Conservation (phyloP, 352 stramenopile species). For the Saprolegnia parasitica region DNA sequence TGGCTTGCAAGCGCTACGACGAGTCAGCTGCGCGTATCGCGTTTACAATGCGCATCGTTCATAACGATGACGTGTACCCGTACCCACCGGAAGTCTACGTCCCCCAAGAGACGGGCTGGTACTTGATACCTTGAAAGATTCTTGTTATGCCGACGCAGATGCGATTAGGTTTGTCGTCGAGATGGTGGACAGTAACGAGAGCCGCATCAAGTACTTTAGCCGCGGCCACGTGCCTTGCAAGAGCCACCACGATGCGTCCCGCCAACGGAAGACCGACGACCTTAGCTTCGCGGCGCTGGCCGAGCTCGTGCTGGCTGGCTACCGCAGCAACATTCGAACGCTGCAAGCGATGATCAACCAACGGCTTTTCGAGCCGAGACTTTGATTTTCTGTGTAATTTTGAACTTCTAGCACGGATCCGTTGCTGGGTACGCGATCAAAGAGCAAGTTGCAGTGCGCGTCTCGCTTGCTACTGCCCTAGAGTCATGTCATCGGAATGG, state of each 20-base stretch:
- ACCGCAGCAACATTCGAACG: not conserved
- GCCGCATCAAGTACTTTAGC: not conserved
- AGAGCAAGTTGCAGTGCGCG: too few species aligned
- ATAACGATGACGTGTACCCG: not conserved
- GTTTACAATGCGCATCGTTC: not conserved
- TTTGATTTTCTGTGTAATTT: too few species aligned
- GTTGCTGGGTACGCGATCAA: too few species aligned
- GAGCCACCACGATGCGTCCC: not conserved
- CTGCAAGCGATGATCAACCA: too few species aligned
- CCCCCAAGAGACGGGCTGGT: constrained; percentile 10
- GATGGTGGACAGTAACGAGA: not conserved
- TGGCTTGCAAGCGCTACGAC: constrained; percentile 15
- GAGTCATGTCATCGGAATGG: too few species aligned
- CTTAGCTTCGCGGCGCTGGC: not conserved
- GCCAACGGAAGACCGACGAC: not conserved
- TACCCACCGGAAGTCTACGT: constrained; percentile 17
- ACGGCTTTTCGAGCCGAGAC: too few species aligned
- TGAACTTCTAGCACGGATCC: too few species aligned
- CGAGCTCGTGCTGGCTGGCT: not conserved
- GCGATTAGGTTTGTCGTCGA: constrained; percentile 4
- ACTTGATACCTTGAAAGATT: not conserved
- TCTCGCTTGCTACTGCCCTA: too few species aligned
- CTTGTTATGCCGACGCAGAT: not conserved
- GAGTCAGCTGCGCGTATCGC: not conserved
- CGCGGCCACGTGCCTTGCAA: constrained; percentile 12